Percentiles rank a stretch among this genome's conserved stretches.
Evolutionary conservation across 805 yeast species (phyloP).

Genomic region (Yamadazyma akitaensis): DNA sequence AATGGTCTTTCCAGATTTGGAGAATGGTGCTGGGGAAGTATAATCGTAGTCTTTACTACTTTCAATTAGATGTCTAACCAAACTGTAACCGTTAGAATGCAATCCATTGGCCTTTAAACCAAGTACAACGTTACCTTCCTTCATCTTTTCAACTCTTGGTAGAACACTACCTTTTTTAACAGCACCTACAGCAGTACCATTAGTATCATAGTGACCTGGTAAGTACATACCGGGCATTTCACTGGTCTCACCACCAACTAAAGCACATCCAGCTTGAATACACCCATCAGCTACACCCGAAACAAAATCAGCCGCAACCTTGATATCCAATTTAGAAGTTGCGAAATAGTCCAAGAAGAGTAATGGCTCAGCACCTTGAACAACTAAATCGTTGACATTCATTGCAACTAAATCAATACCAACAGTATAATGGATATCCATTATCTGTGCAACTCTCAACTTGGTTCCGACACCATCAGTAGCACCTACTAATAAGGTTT

Average conservation of each 20-base stretch:
- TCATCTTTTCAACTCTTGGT: conserved; percentile 69
- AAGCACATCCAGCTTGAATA: conserved; percentile 90
- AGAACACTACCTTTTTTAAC: conserved; percentile 70
- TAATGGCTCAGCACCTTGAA: conserved; percentile 98
- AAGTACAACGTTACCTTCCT: conserved; percentile 73
- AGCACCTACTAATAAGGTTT: conserved; percentile 89
- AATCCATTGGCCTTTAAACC: conserved; percentile 91
- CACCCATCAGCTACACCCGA: conserved; percentile 97
- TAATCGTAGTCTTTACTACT: conserved; percentile 68
- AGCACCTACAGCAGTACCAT: conserved; percentile 98
- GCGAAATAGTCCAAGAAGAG: conserved; percentile 96
- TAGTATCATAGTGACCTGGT: conserved; percentile 94
- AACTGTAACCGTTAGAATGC: conserved; percentile 95
- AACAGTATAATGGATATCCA: conserved; percentile 91
- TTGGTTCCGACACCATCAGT: conserved; percentile 99
- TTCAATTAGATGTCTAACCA: conserved; percentile 89
- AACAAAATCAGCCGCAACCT: conserved; percentile 83
- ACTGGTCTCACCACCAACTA: conserved; percentile 98
- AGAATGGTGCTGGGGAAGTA: conserved; percentile 82
- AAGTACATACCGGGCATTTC: conserved; percentile 99
- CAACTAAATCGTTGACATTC: conserved; percentile 97
- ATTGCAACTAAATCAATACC: conserved; percentile 98
- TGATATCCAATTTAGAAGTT: conserved; percentile 83
- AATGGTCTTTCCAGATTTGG: conserved; percentile 56
- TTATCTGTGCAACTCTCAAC: conserved; percentile 86